phyloP scores from a whole-genome alignment of 176 grass and related monocot species.

The maize (Zea mays) region DNA sequence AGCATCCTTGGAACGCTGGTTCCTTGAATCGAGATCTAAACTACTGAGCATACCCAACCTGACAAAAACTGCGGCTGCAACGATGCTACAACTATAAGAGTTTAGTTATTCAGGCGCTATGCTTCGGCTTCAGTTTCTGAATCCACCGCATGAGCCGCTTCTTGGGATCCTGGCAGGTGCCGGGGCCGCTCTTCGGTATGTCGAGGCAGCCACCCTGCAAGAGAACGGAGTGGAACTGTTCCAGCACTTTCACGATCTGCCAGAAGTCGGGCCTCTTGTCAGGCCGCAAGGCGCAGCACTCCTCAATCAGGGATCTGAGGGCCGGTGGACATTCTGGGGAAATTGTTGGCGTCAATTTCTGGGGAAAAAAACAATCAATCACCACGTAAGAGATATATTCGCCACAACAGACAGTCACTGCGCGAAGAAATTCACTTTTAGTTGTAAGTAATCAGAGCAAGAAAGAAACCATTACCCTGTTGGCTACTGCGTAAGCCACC shows the following conservation, averaged over 20 bases:
- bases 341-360: conserved; percentile 67
- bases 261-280: conserved; percentile 91
- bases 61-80: conserved; percentile 51
- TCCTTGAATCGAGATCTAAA: conserved; percentile 29
- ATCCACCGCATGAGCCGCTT: conserved; percentile 73
- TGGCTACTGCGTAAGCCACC: conserved; percentile 62
- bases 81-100: conserved; percentile 38
- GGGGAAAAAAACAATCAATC: conserved; percentile 25
- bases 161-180: conserved; percentile 65
- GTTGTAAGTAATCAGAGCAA: background rate
- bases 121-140: conserved; percentile 59
- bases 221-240: conserved; percentile 56
- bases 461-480: conserved; percentile 32
- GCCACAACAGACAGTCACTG: background rate
- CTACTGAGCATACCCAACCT: conserved; percentile 43
- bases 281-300: conserved; percentile 69
- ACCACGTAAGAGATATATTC: background rate
- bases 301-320: conserved; percentile 66
- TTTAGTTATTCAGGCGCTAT: conserved; percentile 38
- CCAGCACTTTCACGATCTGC: conserved; percentile 78
- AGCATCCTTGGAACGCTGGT: conserved; percentile 29
- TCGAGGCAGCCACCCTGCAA: conserved; percentile 63
- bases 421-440: background rate
- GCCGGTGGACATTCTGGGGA: conserved; percentile 61
- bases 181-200: conserved; percentile 43